Base-by-base conservation (phyloP, 2,329 filamentous ascomycete species). In the Xenoacremonium recifei region DNA sequence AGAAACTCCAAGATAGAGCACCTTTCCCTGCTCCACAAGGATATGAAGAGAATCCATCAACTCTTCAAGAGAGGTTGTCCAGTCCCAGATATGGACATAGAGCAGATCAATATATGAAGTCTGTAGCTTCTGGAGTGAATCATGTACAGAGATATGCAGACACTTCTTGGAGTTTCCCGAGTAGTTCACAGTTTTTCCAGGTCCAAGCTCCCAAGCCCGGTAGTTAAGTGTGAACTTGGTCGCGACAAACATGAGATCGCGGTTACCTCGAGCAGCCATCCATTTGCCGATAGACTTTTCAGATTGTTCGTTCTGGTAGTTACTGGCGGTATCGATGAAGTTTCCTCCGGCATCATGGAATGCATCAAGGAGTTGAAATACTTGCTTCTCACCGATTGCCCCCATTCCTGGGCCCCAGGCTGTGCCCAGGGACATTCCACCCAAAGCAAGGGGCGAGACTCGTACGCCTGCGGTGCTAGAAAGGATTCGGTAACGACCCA, bases 271-370 rank as follows among this genome's bases (percentile, higher is more conserved):
- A 2, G 53, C 38, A 0, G 57, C 39, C 66, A 80, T 73, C 76
- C 77, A 84, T 49, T 81, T 76, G n/a, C 79, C 79, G n/a, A 84
- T 54, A 71, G 72, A 79, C 11, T 44, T 53, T 49, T 83, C 79
- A 0, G 77, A 81, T 53, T 83, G 63, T 38, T 76, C 78, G 45
- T 73, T 52, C 53, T 82, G 75, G 61, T 83, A 84, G 49, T 69
- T 70, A 63, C 75, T 79, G 51, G 76, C 63, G 0, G 80, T 85
- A 59, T 87, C 83, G 57, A 86, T 82, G 60, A 86, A 84, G 64
- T 86, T 86, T 11, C 83, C 82, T 4, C 82, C 82, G 0, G 72
- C 65, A 13, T 69, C 67, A 38, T 67, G 71, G 62, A 73, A 85
- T 42, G 69, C 71, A 49, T 84, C 80, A 2, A 85, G 68, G 4